phyloP scores from a whole-genome alignment of 768 basidiomycete species.

The Suillus weaverae region DNA sequence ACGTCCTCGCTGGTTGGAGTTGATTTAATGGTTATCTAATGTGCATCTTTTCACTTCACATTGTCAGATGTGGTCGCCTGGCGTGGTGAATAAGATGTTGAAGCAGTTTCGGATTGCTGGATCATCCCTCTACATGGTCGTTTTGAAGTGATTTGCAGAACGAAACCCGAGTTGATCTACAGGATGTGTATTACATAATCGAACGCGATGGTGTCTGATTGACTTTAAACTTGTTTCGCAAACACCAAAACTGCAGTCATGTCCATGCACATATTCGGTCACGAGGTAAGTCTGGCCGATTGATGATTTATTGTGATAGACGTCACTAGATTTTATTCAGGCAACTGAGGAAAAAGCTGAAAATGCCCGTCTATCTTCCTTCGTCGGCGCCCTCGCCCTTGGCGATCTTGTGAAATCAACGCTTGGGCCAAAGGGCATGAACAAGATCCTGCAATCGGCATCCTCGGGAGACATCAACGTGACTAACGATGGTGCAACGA shows the following conservation, averaged over 20 bases:
- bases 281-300: slow-evolving; percentile 45
- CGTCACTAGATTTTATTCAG: slow-evolving; percentile 34
- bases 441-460: slow-evolving; percentile 95
- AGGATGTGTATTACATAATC: neutral
- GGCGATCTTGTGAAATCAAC: slow-evolving; percentile 99
- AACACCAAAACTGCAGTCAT: slow-evolving; percentile 29
- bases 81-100: neutral
- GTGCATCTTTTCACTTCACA: neutral
- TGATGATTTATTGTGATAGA: neutral
- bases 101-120: slow-evolving; percentile 36
- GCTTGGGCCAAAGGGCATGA: slow-evolving; percentile 99
- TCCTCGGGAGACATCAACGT: slow-evolving; percentile 93
- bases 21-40: neutral
- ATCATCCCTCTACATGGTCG: slow-evolving; percentile 16
- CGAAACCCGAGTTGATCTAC: neutral
- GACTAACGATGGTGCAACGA: slow-evolving; percentile 98
- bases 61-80: neutral
- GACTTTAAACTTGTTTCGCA: neutral
- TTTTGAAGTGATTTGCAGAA: neutral
- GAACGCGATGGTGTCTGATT: neutral
- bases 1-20: neutral
- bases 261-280: slow-evolving; percentile 72
- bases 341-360: slow-evolving; percentile 95
- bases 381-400: slow-evolving; percentile 94
- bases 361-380: slow-evolving; percentile 96